Percentiles rank a stretch among this genome's conserved stretches.
Conservation (phyloP, 2,329 filamentous ascomycete species). For the Macrophomina tecta region DNA sequence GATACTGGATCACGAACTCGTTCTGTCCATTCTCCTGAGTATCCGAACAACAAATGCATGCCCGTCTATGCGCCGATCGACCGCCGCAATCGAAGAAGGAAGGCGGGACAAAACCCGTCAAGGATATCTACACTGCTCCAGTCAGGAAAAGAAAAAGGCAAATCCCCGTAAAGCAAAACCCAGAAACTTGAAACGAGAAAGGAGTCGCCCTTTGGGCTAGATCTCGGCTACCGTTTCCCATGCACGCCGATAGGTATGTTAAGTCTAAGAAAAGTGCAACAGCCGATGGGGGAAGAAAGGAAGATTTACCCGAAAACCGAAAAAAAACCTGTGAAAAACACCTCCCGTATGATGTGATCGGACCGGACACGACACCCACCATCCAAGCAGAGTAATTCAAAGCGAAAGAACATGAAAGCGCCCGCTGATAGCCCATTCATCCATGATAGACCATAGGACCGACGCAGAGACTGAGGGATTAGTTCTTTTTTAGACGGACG, state of each 20-base stretch:
- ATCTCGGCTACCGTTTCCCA: slow-evolving; percentile 6
- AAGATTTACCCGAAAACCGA: neutral
- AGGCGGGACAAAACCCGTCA: neutral
- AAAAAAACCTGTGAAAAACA: slow-evolving; percentile 10
- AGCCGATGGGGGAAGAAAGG: neutral
- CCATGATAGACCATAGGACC: neutral
- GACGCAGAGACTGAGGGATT: neutral
- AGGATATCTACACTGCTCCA: slow-evolving; percentile 22
- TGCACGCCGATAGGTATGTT: slow-evolving; percentile 23
- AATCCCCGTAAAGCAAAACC: slow-evolving; percentile 5
- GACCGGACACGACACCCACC: neutral
- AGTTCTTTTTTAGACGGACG: slow-evolving; percentile 30
- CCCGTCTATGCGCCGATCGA: slow-evolving; percentile 18
- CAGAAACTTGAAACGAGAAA: neutral
- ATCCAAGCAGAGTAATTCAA: neutral
- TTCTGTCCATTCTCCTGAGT: slow-evolving; percentile 5
- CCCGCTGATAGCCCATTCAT: neutral
- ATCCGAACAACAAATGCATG: slow-evolving; percentile 9
- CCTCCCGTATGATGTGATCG: slow-evolving; percentile 4
- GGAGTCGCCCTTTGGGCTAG: neutral
- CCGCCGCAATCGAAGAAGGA: slow-evolving; percentile 4
- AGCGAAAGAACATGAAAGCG: neutral
- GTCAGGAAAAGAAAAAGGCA: neutral
- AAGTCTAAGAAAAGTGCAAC: neutral
- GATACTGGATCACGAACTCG: neutral